These are phyloP conservation scores for Xerocomellus dryophilus DNA, from an alignment of 768 basidiomycete species.

Conservation along the genomic window DNA sequence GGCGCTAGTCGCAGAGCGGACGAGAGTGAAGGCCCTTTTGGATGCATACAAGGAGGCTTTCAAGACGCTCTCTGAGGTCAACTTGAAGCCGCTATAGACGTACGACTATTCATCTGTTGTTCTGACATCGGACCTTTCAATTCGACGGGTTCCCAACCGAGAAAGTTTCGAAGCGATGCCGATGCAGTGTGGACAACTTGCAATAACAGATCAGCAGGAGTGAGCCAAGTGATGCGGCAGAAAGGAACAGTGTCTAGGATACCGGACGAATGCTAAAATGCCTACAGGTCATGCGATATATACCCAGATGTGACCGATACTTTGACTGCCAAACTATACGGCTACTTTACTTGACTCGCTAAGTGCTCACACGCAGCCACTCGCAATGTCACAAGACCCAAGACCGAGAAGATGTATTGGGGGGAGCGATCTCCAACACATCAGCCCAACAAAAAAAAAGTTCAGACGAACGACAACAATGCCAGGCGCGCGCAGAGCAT, in stretches of 20 bases:
- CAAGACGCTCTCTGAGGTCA: conserved; percentile 81
- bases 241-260: conserved; percentile 3
- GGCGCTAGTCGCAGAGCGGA: conserved; percentile 87
- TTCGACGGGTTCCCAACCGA: background rate
- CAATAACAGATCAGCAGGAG: background rate
- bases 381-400: conserved; percentile 20
- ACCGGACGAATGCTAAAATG: background rate
- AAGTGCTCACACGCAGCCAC: conserved; percentile 20
- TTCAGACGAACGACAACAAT: conserved; percentile 11
- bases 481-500: background rate
- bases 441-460: conserved; percentile 7
- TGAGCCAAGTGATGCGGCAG: background rate
- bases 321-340: conserved; percentile 14
- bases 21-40: conserved; percentile 88
- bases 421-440: no score
- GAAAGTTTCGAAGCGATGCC: background rate
- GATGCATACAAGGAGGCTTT: conserved; percentile 97
- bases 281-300: conserved; percentile 4
- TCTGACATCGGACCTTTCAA: background rate
- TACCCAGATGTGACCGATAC: conserved; percentile 5
- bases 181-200: no score
- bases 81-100: conserved; percentile 56
- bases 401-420: conserved; percentile 3
- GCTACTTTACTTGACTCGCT: conserved; percentile 23
- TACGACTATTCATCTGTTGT: background rate